Conservation (phyloP, 495 filamentous ascomycete species). For the Aspergillus conjunctus region DNA sequence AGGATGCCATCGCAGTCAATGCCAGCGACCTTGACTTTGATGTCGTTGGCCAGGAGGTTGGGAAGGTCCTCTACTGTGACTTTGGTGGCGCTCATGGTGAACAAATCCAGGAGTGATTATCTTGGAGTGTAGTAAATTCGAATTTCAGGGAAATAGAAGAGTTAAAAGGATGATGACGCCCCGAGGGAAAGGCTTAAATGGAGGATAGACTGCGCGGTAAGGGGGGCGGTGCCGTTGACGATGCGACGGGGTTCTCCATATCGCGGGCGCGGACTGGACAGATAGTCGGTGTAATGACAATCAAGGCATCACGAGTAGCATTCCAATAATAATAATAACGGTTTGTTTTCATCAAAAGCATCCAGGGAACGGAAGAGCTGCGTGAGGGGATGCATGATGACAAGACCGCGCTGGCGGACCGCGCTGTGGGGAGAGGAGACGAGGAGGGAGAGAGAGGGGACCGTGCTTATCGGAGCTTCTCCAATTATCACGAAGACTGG, state of each 20-base stretch:
- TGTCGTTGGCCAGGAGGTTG: conserved; percentile 67
- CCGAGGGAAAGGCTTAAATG: background rate
- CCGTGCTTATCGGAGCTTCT: conserved; percentile 57
- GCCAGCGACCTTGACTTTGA: conserved; percentile 82
- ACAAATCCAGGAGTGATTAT: background rate
- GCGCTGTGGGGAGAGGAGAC: conserved; percentile 28
- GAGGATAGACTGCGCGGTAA: background rate
- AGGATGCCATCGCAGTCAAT: conserved; percentile 85
- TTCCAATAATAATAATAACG: background rate
- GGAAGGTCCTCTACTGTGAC: conserved; percentile 44
- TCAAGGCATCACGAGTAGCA: background rate
- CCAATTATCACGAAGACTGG: conserved; percentile 33
- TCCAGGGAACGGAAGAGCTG: background rate
- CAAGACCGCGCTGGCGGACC: conserved; percentile 21
- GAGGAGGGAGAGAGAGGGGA: too few relatives aligned
- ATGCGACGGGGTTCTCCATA: conserved; percentile 5
- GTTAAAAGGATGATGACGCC: conserved; percentile 2
- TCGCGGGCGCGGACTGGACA: background rate
- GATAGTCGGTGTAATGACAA: background rate
- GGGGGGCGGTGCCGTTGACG: background rate
- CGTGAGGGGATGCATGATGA: background rate
- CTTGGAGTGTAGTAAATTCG: background rate
- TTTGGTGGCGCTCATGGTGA: conserved; percentile 19
- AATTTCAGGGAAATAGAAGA: background rate
- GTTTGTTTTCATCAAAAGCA: too few relatives aligned